Base-by-base conservation (phyloP, 2,329 filamentous ascomycete genomes). In the Fonsecaea monophora region DNA sequence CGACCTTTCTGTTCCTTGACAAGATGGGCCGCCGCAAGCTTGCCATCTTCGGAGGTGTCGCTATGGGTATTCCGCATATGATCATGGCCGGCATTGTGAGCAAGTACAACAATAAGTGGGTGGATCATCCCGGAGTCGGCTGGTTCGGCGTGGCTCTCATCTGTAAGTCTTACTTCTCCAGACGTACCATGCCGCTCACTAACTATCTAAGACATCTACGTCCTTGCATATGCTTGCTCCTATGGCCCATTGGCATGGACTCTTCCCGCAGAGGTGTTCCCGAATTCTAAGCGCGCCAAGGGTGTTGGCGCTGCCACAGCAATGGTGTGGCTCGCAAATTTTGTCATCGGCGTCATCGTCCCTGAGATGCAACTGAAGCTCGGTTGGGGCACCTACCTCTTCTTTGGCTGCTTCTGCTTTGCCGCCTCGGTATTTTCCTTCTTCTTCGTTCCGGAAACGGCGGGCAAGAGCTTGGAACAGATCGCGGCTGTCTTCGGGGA, bases 321-420 rank as follows among this genome's bases (percentile, higher is more conserved):
- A 0, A 75, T 74, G 50, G 76, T 75, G 45, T 81, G 79, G 79
- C 62, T 81, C 7, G 55, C 55, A 40, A 65, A 65, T 13, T 60
- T 55, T 30, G 57, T 61, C 56, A 37, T 62, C 37, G 58, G 58
- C 3, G 48, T 61, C 1, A n/a, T 30, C 32, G 18, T 55, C 53
- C 53, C 30, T 18, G 12, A 55, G 21, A 55, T n/a, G n/a, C n/a
- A n/a, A n/a, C n/a, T n/a, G n/a, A n/a, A n/a, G n/a, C n/a, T 62
- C 45, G 72, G 73, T 2, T 79, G 74, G 65, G 77, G 77, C 5
- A 79, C 77, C 1, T 79, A 77, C 61, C 77, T 79, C 48, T 79
- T 79, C 74, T 79, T 79, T 66, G 75, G 75, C 18, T 68, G 64
- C 12, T 72, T 72, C 55, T 68, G 65, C 32, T 55, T 66, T 37